These are phyloP conservation scores for Aspergillus proliferans DNA, from an alignment of 2,329 filamentous ascomycete genomes.

Conservation along the genomic window DNA sequence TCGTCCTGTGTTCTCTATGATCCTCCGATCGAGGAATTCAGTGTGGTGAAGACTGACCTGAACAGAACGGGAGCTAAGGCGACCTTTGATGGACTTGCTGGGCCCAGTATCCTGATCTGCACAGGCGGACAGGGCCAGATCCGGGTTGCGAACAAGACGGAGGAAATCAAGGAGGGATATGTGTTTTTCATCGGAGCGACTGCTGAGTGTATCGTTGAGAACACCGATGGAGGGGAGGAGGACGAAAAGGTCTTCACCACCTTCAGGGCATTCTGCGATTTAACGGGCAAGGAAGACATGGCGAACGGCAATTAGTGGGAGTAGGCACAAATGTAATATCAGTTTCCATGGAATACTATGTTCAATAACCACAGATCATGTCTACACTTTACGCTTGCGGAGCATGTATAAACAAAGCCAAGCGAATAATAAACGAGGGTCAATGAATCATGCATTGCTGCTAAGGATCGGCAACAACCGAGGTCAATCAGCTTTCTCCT, in stretches of 20 bases:
- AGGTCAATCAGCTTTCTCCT: conserved; percentile 1
- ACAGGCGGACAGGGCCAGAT: conserved; percentile 78
- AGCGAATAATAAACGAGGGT: conserved; percentile 1
- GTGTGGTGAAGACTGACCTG: conserved; percentile 74
- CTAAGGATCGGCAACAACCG: conserved; percentile 4
- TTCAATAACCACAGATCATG: too few relatives aligned
- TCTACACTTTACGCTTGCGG: not conserved
- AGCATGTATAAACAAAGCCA: not conserved
- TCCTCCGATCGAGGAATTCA: conserved; percentile 94
- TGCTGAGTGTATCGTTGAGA: conserved; percentile 75
- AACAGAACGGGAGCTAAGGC: conserved; percentile 67
- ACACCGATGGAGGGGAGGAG: conserved; percentile 43
- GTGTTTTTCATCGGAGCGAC: conserved; percentile 84
- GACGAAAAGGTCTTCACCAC: conserved; percentile 69
- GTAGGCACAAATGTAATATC: not conserved
- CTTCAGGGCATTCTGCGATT: conserved; percentile 91
- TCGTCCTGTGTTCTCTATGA: conserved; percentile 76
- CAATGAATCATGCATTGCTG: conserved; percentile 8
- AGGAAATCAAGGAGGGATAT: conserved; percentile 66
- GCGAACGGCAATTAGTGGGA: conserved; percentile 27
- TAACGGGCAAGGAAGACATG: conserved; percentile 48
- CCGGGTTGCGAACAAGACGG: conserved; percentile 72
- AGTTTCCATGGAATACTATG: too few relatives aligned
- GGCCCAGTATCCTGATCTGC: conserved; percentile 89
- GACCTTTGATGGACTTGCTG: conserved; percentile 79